Percentiles rank a stretch among this genome's conserved stretches.
phyloP scores from a whole-genome alignment of 2,329 filamentous ascomycete genomes.

The Alternaria sp. region DNA sequence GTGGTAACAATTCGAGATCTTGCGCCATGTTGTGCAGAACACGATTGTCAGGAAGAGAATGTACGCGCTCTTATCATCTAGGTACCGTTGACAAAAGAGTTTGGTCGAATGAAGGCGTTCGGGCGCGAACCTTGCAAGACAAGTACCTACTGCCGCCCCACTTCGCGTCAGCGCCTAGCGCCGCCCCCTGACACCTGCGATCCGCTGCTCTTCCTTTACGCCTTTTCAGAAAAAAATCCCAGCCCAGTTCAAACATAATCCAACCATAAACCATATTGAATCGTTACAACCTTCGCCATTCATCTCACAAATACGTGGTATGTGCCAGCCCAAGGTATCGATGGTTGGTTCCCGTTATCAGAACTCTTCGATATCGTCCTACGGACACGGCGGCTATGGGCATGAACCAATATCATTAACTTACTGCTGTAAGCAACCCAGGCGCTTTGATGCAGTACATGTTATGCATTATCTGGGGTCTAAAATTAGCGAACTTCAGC shows the following conservation, averaged over 20 bases:
- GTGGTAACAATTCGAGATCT: background rate
- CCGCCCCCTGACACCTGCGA: background rate
- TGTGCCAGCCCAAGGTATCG: too few relatives aligned
- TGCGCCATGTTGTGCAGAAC: background rate
- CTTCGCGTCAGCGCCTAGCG: background rate
- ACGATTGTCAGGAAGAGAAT: background rate
- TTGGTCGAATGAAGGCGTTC: background rate
- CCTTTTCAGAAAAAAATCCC: too few relatives aligned
- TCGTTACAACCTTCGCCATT: too few relatives aligned
- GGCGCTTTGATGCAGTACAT: constrained; percentile 13
- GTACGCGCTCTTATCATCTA: background rate
- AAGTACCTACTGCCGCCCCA: background rate
- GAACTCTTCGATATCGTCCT: constrained; percentile 5
- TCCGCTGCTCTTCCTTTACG: background rate
- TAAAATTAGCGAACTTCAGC: constrained; percentile 1
- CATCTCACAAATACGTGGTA: too few relatives aligned
- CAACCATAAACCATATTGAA: too few relatives aligned
- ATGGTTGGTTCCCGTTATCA: background rate
- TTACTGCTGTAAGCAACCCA: background rate
- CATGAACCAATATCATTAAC: background rate
- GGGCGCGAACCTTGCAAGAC: background rate
- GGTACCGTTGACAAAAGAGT: background rate
- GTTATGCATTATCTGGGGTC: constrained; percentile 19
- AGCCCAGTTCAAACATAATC: background rate
- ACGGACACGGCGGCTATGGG: background rate